phyloP scores from a whole-genome alignment of 108 stramenopile genomes.

The Cylindrotheca closterium region DNA sequence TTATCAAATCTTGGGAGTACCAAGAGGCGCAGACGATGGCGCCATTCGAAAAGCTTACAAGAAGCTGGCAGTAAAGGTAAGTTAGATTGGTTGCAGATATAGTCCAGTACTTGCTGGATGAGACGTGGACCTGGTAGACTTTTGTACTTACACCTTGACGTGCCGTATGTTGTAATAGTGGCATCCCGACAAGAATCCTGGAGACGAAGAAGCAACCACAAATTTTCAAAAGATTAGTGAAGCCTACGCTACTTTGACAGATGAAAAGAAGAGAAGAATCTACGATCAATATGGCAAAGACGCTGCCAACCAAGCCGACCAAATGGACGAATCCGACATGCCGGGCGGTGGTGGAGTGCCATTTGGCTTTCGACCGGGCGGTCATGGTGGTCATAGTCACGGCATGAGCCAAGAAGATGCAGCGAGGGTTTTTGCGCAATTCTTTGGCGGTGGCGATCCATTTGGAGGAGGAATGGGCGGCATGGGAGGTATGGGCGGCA shows the following conservation, averaged over 20 bases:
- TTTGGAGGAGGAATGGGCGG: conserved; percentile 72
- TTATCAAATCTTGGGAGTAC: conserved; percentile 82
- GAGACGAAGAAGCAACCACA: conserved; percentile 76
- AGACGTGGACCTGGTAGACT: too few species aligned
- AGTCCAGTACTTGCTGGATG: too few species aligned
- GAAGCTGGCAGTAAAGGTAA: conserved; percentile 84
- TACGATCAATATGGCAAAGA: conserved; percentile 85
- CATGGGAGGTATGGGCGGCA: conserved; percentile 35
- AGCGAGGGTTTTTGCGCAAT: conserved; percentile 64
- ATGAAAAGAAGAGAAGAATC: conserved; percentile 79
- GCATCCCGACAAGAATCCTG: conserved; percentile 90
- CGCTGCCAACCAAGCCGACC: conserved; percentile 65
- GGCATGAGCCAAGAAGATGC: conserved; percentile 87
- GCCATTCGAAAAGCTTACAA: conserved; percentile 82
- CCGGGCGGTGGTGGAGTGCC: conserved; percentile 49
- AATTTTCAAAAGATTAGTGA: conserved; percentile 90
- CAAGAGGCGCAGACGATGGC: conserved; percentile 68
- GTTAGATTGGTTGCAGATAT: conserved; percentile 11
- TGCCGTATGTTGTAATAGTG: too few species aligned
- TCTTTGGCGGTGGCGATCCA: conserved; percentile 86
- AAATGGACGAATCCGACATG: conserved; percentile 44
- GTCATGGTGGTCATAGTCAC: conserved; percentile 46
- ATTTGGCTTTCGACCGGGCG: conserved; percentile 40
- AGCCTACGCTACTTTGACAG: conserved; percentile 78
- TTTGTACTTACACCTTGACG: too few species aligned